These are phyloP conservation scores for Echria macrotheca DNA, from an alignment of 495 filamentous ascomycete species.

Conservation along the genomic window DNA sequence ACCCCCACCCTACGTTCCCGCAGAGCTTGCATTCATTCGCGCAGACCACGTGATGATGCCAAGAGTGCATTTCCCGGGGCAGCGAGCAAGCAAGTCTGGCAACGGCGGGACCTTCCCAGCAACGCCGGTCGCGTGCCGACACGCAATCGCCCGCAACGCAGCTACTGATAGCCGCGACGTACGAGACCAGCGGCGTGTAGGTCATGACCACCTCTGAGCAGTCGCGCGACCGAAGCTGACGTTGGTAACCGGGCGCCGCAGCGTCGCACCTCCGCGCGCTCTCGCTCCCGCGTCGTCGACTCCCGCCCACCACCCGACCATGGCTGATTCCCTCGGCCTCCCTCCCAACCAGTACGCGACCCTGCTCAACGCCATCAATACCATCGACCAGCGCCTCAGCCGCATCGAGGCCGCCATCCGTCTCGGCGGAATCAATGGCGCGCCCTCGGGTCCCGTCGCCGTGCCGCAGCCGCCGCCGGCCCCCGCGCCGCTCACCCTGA, in stretches of 20 bases:
- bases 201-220: too few relatives aligned
- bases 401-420: conserved; percentile 26
- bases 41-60: conserved; percentile 29
- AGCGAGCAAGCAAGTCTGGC: neutral
- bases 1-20: conserved; percentile 16
- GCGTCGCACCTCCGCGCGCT: neutral
- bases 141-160: too few relatives aligned
- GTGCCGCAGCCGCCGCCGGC: neutral
- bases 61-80: conserved; percentile 1
- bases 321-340: conserved; percentile 18
- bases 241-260: conserved; percentile 5
- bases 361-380: conserved; percentile 24
- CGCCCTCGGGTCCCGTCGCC: neutral
- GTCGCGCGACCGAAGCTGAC: too few relatives aligned
- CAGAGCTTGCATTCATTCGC: conserved; percentile 23
- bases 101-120: conserved; percentile 6
- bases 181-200: too few relatives aligned
- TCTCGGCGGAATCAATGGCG: conserved; percentile 1
- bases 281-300: neutral
- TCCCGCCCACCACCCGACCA: conserved; percentile 5
- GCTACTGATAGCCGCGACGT: too few relatives aligned
- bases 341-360: conserved; percentile 20
- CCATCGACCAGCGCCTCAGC: conserved; percentile 33
- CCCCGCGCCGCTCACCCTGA: neutral
- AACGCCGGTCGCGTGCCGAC: conserved; percentile 3